A percentile compares a stretch with the other conserved stretches of the same genome.
phyloP scores from a whole-genome alignment of 2,329 filamentous ascomycete genomes.

The Beauveria bassiana region DNA sequence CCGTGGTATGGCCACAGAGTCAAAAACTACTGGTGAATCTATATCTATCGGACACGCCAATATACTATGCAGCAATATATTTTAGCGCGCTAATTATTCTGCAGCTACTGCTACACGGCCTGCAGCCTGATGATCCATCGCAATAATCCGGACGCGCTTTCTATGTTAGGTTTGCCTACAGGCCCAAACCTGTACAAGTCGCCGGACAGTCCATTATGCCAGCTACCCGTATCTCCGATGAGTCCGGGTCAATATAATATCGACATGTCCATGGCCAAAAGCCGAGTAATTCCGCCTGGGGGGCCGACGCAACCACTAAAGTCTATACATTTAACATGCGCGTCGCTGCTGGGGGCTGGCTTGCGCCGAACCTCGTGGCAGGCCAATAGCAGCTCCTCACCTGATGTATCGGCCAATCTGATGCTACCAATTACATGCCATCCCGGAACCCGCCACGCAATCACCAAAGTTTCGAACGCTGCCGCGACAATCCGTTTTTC shows the following conservation, averaged over 20 bases:
- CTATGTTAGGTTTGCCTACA: background rate
- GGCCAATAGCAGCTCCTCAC: background rate
- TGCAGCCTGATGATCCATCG: background rate
- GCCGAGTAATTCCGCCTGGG: background rate
- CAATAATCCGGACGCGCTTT: background rate
- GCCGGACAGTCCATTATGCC: background rate
- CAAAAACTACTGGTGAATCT: background rate
- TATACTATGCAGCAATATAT: too few species aligned
- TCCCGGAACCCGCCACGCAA: background rate
- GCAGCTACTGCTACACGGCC: background rate
- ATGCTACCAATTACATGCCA: background rate
- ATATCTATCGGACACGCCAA: too few species aligned
- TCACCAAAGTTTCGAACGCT: background rate
- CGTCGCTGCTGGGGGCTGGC: background rate
- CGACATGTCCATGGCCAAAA: background rate
- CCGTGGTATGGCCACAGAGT: background rate
- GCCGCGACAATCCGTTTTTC: background rate
- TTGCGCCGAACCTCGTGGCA: background rate
- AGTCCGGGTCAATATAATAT: too few species aligned
- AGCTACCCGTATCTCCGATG: background rate
- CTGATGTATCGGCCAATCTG: background rate
- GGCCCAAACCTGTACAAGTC: background rate
- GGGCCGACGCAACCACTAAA: background rate
- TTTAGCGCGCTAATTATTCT: background rate
- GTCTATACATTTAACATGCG: background rate